Evolutionary conservation across 768 basidiomycete species (phyloP).

Genomic region (Clitopilus passeckerianus): DNA sequence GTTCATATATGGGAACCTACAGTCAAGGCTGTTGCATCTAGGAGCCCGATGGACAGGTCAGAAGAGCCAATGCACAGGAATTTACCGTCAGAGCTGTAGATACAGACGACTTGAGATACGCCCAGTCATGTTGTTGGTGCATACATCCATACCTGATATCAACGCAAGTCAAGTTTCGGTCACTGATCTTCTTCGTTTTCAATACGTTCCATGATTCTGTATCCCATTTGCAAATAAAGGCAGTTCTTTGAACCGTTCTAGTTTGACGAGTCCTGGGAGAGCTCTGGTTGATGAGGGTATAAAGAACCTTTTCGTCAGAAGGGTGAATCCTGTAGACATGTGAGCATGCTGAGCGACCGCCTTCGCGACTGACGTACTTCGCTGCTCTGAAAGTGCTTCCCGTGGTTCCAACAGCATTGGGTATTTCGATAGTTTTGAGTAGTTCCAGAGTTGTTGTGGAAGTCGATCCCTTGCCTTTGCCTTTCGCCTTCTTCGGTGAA

Average conservation of each 20-base stretch:
- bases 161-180: constrained; percentile 81
- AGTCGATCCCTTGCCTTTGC: constrained; percentile 30
- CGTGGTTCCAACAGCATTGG: constrained; percentile 35
- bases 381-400: constrained; percentile 63
- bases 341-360: not conserved
- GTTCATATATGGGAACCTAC: constrained; percentile 42
- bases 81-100: constrained; percentile 68
- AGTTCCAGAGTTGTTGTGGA: constrained; percentile 22
- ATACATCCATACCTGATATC: constrained; percentile 66
- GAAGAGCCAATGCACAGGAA: constrained; percentile 84
- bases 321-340: constrained; percentile 53
- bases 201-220: constrained; percentile 62
- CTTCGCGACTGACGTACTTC: constrained; percentile 24
- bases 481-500: constrained; percentile 31
- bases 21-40: constrained; percentile 73
- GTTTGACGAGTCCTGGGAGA: constrained; percentile 51
- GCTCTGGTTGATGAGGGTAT: constrained; percentile 67
- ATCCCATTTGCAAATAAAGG: constrained; percentile 73
- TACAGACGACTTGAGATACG: not conserved
- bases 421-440: constrained; percentile 49
- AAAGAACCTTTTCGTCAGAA: constrained; percentile 44
- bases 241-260: constrained; percentile 52
- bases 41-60: constrained; percentile 77
- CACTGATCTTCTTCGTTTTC: constrained; percentile 67
- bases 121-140: constrained; percentile 1